Base-by-base conservation (phyloP, 768 basidiomycete genomes). In the Amanita thiersii region DNA sequence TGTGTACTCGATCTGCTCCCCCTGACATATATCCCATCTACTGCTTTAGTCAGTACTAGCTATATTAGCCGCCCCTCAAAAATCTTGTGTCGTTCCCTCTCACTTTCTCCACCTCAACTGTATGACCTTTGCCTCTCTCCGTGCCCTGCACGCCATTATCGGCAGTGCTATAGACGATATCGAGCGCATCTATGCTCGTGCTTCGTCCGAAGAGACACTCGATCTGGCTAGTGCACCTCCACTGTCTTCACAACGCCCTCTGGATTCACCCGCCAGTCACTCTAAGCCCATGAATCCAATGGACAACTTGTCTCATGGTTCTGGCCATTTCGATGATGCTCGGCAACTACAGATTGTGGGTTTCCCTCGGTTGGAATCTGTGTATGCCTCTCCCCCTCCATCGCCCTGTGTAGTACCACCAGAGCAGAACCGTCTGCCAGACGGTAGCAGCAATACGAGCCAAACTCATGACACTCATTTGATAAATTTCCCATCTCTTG, bases 141-240 rank as follows among this genome's bases (percentile, higher is more conserved):
- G 74, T 34, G 72, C 75, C 24, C 72, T 86, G 31, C 76, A 83
- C 47, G 59, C 70, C 47, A 72, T 86, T 53, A 72, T 86, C 50
- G 78, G 75, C 51, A 68, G 79, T 49, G 81, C 82, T 18, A 60
- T 86, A 47, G 70, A 77, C 58, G 79, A 82, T 50, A 79, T 86
- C 11, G 76, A 84, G 56, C 63, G 62, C 38, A 62, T 81, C 38
- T 84, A 79, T 54, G 56, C 61, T 20, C 40, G 58, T 5, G 53
- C 61, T 46, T 39, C 39, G 24, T n/a, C 43, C 23, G 26, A 43
- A 47, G 37, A 17, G n/a, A 40, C 17, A 21, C 45, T 25, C 23
- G 34, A 39, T 31, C 38, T 33, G 44, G 37, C 36, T 19, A 47
- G 30, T 31, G 24, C 45, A 21, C 45, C 47, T 24, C 51, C 48